Evolutionary conservation across 208 protist species (phyloP), one percentile per base, ranked within the genome.

Genomic region (Phytomonas francai): DNA sequence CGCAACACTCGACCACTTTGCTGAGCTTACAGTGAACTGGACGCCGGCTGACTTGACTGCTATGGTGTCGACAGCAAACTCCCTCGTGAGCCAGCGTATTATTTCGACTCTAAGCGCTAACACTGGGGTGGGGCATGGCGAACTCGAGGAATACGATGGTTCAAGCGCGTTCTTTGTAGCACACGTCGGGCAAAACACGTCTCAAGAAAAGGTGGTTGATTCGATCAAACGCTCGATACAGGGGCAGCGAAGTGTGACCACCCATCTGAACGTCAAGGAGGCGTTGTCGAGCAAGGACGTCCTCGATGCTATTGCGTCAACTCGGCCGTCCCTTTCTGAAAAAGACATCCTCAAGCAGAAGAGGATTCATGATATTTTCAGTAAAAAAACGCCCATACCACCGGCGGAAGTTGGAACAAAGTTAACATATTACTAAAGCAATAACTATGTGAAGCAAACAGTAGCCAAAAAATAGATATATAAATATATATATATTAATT

Each of bases 21-120:
- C 86, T 34, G 68, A 31, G 62, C 65, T 75, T 42, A 92, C 83
- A 39, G 74, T 77, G 51, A 84, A 89, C 74, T 95, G 90, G 88
- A 91, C 87, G 7, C 85, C 87, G 30, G 87, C 90, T 59, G 90
- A 95, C 71, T 74, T 95, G 32, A 65, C 80, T 1, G 85, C 85
- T 29, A 72, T 93, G 60, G 85, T 92, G 32, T 85, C 90, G 39
- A 89, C 83, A 3, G 90, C 90, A 19, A 87, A 80, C 73, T 80
- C 83, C 59, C 61, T 81, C 27, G 82, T 89, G 56, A 88, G 69
- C 73, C 80, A 86, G 76, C 89, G 85, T 57, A 75, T 89, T n/a
- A 85, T 94, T 72, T 80, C 88, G 31, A 39, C 39, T 5, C 65
- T 89, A 28, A 70, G 73, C n/a, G 60, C 51, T 42, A 71, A 60